These are phyloP conservation scores for Colletotrichum musicola DNA, from an alignment of 2,329 filamentous ascomycete species.

Conservation along the genomic window DNA sequence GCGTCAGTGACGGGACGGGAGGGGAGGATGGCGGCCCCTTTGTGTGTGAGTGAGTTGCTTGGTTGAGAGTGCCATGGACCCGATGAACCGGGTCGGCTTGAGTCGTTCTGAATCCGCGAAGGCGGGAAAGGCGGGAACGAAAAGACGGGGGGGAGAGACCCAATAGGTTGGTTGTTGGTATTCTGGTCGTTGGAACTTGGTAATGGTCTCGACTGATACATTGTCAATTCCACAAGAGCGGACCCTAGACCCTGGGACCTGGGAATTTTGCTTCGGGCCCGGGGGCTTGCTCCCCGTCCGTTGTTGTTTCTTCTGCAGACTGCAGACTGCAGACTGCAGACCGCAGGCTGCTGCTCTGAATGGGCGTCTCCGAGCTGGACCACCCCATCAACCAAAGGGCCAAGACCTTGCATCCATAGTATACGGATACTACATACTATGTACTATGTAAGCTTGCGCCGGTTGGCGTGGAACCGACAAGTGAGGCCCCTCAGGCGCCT, in stretches of 20 bases:
- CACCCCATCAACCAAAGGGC: too few relatives aligned
- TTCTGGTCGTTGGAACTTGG: slow-evolving; percentile 16
- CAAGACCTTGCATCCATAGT: too few relatives aligned
- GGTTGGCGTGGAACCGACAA: slow-evolving; percentile 1
- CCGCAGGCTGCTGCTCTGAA: too few relatives aligned
- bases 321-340: too few relatives aligned
- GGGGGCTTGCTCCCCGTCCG: background rate
- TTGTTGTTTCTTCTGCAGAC: background rate
- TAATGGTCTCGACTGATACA: slow-evolving; percentile 15
- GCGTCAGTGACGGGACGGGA: slow-evolving; percentile 1
- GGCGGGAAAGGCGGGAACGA: slow-evolving; percentile 37
- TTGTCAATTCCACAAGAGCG: slow-evolving; percentile 12
- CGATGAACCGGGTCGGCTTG: slow-evolving; percentile 25
- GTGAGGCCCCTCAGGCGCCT: slow-evolving; percentile 24
- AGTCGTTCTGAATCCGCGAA: slow-evolving; percentile 37
- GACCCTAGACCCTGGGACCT: slow-evolving; percentile 34
- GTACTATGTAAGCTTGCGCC: slow-evolving; percentile 1
- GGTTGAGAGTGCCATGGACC: slow-evolving; percentile 17
- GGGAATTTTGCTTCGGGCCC: slow-evolving; percentile 15
- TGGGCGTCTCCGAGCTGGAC: too few relatives aligned
- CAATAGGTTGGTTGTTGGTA: slow-evolving; percentile 32
- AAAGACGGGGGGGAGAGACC: slow-evolving; percentile 34
- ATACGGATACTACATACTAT: too few relatives aligned
- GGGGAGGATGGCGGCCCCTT: slow-evolving; percentile 3
- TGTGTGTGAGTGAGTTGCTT: background rate